A percentile compares a stretch with the other conserved stretches of the same genome.
Conservation (phyloP, 2,329 filamentous ascomycete species). For the Cladosporium austrohemisphaericum region DNA sequence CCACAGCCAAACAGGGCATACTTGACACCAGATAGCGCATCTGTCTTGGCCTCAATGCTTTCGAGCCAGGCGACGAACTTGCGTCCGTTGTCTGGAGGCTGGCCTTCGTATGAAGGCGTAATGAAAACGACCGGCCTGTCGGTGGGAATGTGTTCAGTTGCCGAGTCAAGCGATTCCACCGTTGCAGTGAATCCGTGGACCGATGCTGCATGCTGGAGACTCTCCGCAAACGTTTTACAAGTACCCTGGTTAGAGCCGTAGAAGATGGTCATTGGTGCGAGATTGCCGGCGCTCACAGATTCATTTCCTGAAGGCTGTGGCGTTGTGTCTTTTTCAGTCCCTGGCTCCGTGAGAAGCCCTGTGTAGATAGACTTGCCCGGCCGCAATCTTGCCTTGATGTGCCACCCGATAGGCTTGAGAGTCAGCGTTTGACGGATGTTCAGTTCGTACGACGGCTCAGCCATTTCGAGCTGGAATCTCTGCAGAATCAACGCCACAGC, state of each 20-base stretch:
- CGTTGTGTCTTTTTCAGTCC: neutral
- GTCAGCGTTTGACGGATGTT: conserved; percentile 44
- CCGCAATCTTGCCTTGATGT: conserved; percentile 2
- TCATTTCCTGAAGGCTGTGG: neutral
- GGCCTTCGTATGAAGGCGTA: conserved; percentile 42
- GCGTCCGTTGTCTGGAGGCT: conserved; percentile 42
- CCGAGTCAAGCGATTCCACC: conserved; percentile 34
- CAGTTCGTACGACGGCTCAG: conserved; percentile 42
- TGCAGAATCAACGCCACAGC: conserved; percentile 43
- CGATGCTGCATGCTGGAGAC: conserved; percentile 34
- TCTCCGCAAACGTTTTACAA: conserved; percentile 40
- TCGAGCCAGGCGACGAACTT: conserved; percentile 41
- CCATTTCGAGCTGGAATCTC: conserved; percentile 43
- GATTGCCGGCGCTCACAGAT: neutral
- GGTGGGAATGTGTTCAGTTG: conserved; percentile 27
- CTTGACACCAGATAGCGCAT: conserved; percentile 32
- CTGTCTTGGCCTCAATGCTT: conserved; percentile 12
- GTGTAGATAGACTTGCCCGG: conserved; percentile 47
- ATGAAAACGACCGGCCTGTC: conserved; percentile 39
- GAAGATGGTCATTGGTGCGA: conserved; percentile 55
- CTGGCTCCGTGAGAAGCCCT: conserved; percentile 49
- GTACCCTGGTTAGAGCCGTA: conserved; percentile 63
- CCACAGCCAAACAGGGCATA: conserved; percentile 43
- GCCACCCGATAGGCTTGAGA: conserved; percentile 37
- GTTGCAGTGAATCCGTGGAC: conserved; percentile 37